Base-by-base conservation (phyloP, 805 yeast genomes). In the Myxozyma sirexii region DNA sequence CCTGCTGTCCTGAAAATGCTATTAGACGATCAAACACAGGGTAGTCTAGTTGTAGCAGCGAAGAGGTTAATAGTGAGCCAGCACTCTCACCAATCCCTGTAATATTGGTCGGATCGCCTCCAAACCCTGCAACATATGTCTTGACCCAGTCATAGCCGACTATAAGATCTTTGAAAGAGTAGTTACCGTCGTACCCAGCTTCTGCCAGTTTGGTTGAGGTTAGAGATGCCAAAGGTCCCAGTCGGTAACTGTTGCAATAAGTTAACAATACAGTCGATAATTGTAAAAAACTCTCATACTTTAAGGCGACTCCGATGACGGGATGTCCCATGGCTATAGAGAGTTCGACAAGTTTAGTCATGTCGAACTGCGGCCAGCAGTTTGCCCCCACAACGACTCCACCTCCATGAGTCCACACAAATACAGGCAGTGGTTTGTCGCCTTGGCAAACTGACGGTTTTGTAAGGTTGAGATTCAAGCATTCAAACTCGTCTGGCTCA, bases 1-100 rank as follows among this genome's bases (percentile, higher is more conserved):
- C 21, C 1, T 12, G 45, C 43, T 27, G 42, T 31, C 56, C 56
- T 13, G 56, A 52, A 29, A 52, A 43, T 4, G 39, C 37, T 10
- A 54, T 19, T 10, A 45, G 15, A 8, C 57, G 43, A n/a, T 17
- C n/a, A 37, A 54, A 54, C 46, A 54, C 15, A 6, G 57, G 51
- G 4, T 15, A 23, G 7, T 44, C 19, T 8, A 41, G 23, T 23
- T 54, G 50, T 15, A 54, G 39, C 27, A 54, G 17, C 15, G 24
- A 48, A 3, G 56, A 45, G 1, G 42, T 12, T 24, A 42, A 4
- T 19, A 53, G 38, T 21, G 59, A 54, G 12, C 72, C 83, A 8
- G 82, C 82, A 51, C 77, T 72, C 24, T 77, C 62, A 0, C 82
- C 82, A 33, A 76, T 76, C 15, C 76, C 71, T 0, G 80, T 73